A percentile compares a stretch with the other conserved stretches of the same genome.
phyloP scores from a whole-genome alignment of 2,329 filamentous ascomycete genomes.

The Zasmidium cellare region DNA sequence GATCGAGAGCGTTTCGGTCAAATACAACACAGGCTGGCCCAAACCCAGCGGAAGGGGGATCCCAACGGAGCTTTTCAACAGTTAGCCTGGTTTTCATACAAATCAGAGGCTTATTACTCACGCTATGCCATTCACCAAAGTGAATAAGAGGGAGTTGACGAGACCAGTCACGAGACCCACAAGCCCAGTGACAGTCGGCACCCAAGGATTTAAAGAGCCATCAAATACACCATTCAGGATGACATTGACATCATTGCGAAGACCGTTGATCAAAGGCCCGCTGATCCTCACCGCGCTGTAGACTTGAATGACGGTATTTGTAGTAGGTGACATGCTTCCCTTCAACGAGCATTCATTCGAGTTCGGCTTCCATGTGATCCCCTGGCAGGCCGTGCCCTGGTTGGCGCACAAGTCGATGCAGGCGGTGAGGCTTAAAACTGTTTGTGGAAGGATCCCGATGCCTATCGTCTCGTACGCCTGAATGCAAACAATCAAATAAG shows the following conservation, averaged over 20 bases:
- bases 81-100: too few relatives aligned
- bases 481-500: neutral
- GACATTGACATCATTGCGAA: neutral
- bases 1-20: neutral
- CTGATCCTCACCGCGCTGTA: neutral
- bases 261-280: neutral
- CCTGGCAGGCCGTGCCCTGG: slow-evolving; percentile 4
- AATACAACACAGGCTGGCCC: neutral
- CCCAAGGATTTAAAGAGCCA: neutral
- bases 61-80: neutral
- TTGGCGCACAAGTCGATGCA: slow-evolving; percentile 4
- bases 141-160: neutral
- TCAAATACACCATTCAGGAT: neutral
- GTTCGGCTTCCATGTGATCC: slow-evolving; percentile 1
- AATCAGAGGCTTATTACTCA: neutral
- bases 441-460: slow-evolving; percentile 2
- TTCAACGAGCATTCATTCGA: neutral
- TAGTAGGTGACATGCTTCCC: neutral
- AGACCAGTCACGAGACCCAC: slow-evolving; percentile 2
- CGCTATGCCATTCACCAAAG: neutral
- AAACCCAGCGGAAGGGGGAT: neutral
- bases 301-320: neutral
- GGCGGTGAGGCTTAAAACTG: neutral
- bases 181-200: neutral
- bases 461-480: slow-evolving; percentile 2